Evolutionary conservation across 331 rosid genomes (phyloP), one percentile per base, ranked within the genome.

Genomic region (Telfairia occidentalis): DNA sequence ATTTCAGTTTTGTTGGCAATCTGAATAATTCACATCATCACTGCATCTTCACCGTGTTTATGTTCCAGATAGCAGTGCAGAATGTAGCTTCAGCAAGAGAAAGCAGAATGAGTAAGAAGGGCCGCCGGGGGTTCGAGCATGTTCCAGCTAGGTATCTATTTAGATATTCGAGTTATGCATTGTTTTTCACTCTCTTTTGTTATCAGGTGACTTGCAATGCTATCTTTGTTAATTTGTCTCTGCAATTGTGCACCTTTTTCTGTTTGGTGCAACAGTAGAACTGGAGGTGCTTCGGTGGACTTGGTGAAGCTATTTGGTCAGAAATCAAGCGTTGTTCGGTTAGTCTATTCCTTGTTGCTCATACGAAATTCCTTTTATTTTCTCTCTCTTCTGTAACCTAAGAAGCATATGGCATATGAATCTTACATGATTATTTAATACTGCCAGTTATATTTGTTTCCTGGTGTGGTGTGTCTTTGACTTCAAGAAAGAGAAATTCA

Each of bases 81-180:
- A 94, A 91, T 40, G 97, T 91, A 78, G 92, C 88, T 77, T 91
- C 96, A 16, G 88, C 88, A 61, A 89, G 96, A 82, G 98, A 91
- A 86, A 91, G 88, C 86, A 88, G 97, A 82, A 60, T 94, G 86
- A 90, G 84, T 86, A 94, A 94, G 86, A 94, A 94, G 85, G 91
- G 92, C 21, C 92, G 96, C 28, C 88, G 95, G 12, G 95, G 90
- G 55, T 72, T 60, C 65, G 98, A 94, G 37, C 81, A 84, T 74
- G 76, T 88, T 78, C 88, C 92, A 45, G 71, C 83, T 84, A 89
- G 98, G 97, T 93, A 42, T 57, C 43, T 63, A 49, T 65, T 60
- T 35, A 55, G 49, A 72, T 46, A 71, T 71, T 45, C 54, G 3
- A 71, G 8, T 46, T 18, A 11, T 71, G 54, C 42, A 16, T 16